Base-by-base conservation (phyloP, 208 protist genomes). In the Leishmania tropica region DNA sequence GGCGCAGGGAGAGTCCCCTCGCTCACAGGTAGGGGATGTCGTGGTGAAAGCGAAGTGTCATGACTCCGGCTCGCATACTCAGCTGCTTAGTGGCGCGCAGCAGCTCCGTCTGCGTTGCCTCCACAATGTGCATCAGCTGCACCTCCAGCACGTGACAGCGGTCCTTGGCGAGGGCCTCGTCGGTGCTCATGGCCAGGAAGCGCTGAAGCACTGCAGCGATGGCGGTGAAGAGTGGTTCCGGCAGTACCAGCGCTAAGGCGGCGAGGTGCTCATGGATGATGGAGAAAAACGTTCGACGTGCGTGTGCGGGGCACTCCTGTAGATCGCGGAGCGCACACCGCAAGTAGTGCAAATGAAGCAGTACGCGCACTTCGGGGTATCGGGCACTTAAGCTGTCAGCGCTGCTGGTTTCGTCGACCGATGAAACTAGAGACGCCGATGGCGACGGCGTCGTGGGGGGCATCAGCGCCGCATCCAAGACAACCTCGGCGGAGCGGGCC, bases 151-250 rank as follows among this genome's bases (percentile, higher is more conserved):
- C 37, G 13, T 82, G 80, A 5, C 53, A 79, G 35, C 73, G 8
- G 24, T 78, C 42, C 73, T 72, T 48, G 40, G 19, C 64, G 11
- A 75, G 31, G 65, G 65, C 48, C 48, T 81, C 76, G 31, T 74
- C 81, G 7, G 56, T 74, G 10, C 42, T 58, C 19, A 53, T 53
- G 1, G 54, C 48, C 31, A 82, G 73, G 35, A 88, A 31, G 19
- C 62, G 65, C 51, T 85, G 75, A 47, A 90, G 51, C 10, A 89
- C 86, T 35, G 81, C 6, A 11, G 85, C 83, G 19, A 97, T 85
- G 35, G 88, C 88, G 7, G 75, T 56, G 54, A 97, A 90, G 28
- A 97, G 84, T 21, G 90, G 92, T 47, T 97, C 94, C 1, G 94
- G 92, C 13, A 97, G 45, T 45, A 92, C 71, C 17, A 65, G 24